Evolutionary conservation across 805 yeast genomes (phyloP).

Genomic region (Danielia oregonensis): DNA sequence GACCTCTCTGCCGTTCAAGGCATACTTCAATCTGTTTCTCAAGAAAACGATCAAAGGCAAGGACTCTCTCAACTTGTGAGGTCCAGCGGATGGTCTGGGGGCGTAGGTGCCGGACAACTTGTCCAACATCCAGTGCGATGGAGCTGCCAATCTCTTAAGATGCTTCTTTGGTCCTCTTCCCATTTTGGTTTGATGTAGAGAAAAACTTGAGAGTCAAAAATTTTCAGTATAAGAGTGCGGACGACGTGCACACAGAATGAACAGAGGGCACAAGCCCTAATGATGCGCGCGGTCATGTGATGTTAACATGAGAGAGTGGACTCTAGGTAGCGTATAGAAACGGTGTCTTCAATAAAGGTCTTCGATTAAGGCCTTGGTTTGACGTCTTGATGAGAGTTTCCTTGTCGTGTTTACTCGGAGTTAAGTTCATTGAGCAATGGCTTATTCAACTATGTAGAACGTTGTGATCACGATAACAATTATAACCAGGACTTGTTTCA

Average conservation of each 20-base stretch:
- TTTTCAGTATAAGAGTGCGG: slow-evolving; percentile 8
- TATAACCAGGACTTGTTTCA: too few species aligned
- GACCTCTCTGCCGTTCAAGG: slow-evolving; percentile 33
- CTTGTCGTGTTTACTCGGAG: too few species aligned
- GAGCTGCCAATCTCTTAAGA: slow-evolving; percentile 35
- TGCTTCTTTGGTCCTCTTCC: slow-evolving; percentile 65
- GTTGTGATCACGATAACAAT: too few species aligned
- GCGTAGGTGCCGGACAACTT: slow-evolving; percentile 35
- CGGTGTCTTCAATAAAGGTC: too few species aligned
- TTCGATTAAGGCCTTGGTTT: too few species aligned
- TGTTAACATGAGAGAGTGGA: too few species aligned
- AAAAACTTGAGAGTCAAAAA: slow-evolving; percentile 7
- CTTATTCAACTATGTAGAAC: too few species aligned
- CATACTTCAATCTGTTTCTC: slow-evolving; percentile 34
- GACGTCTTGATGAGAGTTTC: too few species aligned
- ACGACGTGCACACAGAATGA: slow-evolving; percentile 1
- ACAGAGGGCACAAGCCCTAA: slow-evolving; percentile 9
- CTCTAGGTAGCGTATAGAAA: too few species aligned
- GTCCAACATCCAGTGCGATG: slow-evolving; percentile 39
- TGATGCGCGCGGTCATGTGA: slow-evolving; percentile 1
- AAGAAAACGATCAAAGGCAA: slow-evolving; percentile 31
- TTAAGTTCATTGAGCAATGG: too few species aligned
- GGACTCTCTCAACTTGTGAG: slow-evolving; percentile 34
- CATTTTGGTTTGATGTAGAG: slow-evolving; percentile 40
- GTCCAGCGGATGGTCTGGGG: slow-evolving; percentile 34